Evolutionary conservation across 2,329 filamentous ascomycete genomes (phyloP), one percentile per base, ranked within the genome.

Genomic region (Boeremia lycopersici): DNA sequence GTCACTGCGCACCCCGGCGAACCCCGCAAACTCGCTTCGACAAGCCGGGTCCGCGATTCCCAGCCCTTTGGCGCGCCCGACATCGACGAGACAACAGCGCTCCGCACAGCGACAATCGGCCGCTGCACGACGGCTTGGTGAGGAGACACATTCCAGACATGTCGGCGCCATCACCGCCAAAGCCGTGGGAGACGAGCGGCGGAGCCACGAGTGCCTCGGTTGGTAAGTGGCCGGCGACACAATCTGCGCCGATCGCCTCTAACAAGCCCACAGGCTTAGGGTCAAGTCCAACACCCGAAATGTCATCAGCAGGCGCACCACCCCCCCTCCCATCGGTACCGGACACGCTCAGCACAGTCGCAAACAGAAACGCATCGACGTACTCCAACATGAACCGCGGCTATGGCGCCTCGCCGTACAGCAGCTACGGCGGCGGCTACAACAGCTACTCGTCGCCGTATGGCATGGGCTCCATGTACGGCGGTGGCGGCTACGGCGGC

Each of bases 131-230:
- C 53, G 53, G 60, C 55, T 59, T 58, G 61, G 63, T 68, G 65
- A 72, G 57, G 57, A 53, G 56, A 57, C 47, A 63, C 49, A 45
- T 36, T 29, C 48, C 41, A 68, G 56, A 67, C 61, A 86, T 86
- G 83, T 82, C 83, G 69, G 79, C 82, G 63, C 79, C 80, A 62
- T 97, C 93, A 76, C 95, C 95, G 72, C 95, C 95, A 51, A 99
- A 99, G 79, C 95, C 95, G 41, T 99, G 95, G 95, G 95, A 99
- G 79, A 86, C 89, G 76, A 84, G 88, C 63, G 89, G 88, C 77
- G 84, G 85, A 59, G 81, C 76, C 53, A 75, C 72, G 34, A 74
- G 72, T 63, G 70, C 72, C 63, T 74, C 72, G 61, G 72, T 74
- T 59, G 72, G 72, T 75, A 41, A 64, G 72, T 71, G 45, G 50